These are phyloP conservation scores for Suillus subalutaceus DNA, from an alignment of 768 basidiomycete genomes.

Conservation along the genomic window DNA sequence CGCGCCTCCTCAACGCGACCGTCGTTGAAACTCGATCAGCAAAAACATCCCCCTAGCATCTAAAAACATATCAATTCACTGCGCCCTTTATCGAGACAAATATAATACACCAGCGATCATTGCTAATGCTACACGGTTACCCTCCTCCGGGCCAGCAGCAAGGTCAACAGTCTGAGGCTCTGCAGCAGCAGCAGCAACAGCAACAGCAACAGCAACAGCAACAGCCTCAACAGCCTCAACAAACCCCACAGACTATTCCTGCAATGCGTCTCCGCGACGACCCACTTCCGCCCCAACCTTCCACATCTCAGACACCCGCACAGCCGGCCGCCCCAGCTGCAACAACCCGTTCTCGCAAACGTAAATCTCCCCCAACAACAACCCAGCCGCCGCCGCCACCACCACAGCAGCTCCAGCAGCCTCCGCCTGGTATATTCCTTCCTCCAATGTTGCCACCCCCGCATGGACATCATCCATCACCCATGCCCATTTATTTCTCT, in stretches of 20 bases:
- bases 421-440: slow-evolving; percentile 6
- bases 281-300: slow-evolving; percentile 26
- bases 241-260: slow-evolving; percentile 19
- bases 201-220: slow-evolving; percentile 18
- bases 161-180: slow-evolving; percentile 15
- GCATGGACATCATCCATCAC: slow-evolving; percentile 36
- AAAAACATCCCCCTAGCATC: slow-evolving; percentile 21
- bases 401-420: slow-evolving; percentile 25
- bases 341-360: slow-evolving; percentile 53
- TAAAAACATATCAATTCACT: slow-evolving; percentile 3
- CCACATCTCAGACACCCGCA: slow-evolving; percentile 20
- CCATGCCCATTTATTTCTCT: slow-evolving; percentile 26
- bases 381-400: slow-evolving; percentile 14
- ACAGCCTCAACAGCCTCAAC: slow-evolving; percentile 13
- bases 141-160: slow-evolving; percentile 6
- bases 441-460: slow-evolving; percentile 19
- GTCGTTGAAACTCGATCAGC: slow-evolving; percentile 20
- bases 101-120: slow-evolving; percentile 3
- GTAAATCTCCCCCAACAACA: slow-evolving; percentile 63
- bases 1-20: slow-evolving; percentile 37
- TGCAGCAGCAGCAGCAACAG: slow-evolving; percentile 34
- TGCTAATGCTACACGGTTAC: slow-evolving; percentile 8
- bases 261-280: slow-evolving; percentile 71
- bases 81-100: not conserved
- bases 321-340: slow-evolving; percentile 14